A percentile compares a stretch with the other conserved stretches of the same genome.
Evolutionary conservation across 1,139 yeast genomes (phyloP).

Genomic region (Hyphopichia fennica): DNA sequence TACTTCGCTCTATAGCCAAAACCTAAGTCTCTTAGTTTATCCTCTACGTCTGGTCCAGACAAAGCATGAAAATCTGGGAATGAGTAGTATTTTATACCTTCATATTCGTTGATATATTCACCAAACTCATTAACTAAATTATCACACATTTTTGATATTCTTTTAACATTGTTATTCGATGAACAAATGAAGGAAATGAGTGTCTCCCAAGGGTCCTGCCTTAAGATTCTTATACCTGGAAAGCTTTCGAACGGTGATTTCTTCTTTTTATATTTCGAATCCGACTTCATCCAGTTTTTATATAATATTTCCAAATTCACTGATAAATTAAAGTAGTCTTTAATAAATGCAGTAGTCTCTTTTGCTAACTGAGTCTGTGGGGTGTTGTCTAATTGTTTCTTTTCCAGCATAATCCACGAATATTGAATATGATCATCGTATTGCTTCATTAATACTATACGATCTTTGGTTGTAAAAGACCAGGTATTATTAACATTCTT

Average conservation of each 20-base stretch:
- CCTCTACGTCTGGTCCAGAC: constrained; percentile 35
- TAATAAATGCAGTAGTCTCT: constrained; percentile 47
- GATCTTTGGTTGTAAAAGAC: constrained; percentile 54
- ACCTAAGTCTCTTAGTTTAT: constrained; percentile 55
- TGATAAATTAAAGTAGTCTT: constrained; percentile 70
- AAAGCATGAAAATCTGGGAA: constrained; percentile 70
- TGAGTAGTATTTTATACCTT: constrained; percentile 61
- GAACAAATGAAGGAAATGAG: constrained; percentile 88
- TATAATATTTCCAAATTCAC: constrained; percentile 56
- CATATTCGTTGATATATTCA: constrained; percentile 50
- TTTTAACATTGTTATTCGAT: constrained; percentile 90
- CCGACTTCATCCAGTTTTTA: constrained; percentile 59
- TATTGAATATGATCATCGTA: constrained; percentile 33
- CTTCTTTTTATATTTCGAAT: constrained; percentile 42
- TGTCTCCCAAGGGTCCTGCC: constrained; percentile 98
- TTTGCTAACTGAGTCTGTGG: constrained; percentile 6
- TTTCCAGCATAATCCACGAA: constrained; percentile 26
- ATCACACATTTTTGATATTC: constrained; percentile 94
- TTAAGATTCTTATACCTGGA: constrained; percentile 75
- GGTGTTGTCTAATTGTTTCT: neutral
- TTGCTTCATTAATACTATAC: constrained; percentile 55
- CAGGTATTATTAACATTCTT: constrained; percentile 57
- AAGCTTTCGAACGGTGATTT: constrained; percentile 42
- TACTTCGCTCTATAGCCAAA: constrained; percentile 95
- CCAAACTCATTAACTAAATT: constrained; percentile 75